Conservation (phyloP, 495 filamentous ascomycete genomes). For the Penicillium nucicola region DNA sequence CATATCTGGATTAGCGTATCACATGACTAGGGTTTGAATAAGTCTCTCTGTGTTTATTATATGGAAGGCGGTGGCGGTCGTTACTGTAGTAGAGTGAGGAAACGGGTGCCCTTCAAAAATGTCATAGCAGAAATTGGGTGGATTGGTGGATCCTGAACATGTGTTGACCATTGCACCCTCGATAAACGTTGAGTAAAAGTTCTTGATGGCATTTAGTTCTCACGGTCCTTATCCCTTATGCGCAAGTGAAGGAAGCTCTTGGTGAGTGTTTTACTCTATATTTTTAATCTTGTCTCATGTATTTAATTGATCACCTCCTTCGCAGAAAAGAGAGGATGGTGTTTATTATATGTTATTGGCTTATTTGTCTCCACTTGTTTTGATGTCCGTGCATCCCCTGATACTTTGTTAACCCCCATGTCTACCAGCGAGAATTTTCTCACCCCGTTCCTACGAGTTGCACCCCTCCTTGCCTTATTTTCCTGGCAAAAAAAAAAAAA, state of each 20-base stretch:
- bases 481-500: not conserved
- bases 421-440: constrained; percentile 4
- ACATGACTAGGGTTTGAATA: too few relatives aligned
- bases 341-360: not conserved
- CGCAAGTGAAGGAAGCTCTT: too few relatives aligned
- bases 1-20: too few relatives aligned
- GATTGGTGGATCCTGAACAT: not conserved
- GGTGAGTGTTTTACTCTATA: not conserved
- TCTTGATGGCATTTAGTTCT: not conserved
- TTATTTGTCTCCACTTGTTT: constrained; percentile 1
- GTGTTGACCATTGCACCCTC: not conserved
- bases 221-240: too few relatives aligned
- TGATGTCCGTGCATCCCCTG: constrained; percentile 5
- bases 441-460: not conserved
- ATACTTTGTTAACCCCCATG: constrained; percentile 3
- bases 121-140: not conserved
- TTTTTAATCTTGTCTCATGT: not conserved
- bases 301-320: constrained; percentile 1
- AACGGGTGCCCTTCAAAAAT: not conserved
- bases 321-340: constrained; percentile 1
- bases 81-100: constrained; percentile 4
- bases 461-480: not conserved
- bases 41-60: too few relatives aligned
- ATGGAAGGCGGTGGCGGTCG: too few relatives aligned
- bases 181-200: too few relatives aligned